Evolutionary conservation across 768 basidiomycete genomes (phyloP), one percentile per base, ranked within the genome.

Genomic region (Suillus decipiens): DNA sequence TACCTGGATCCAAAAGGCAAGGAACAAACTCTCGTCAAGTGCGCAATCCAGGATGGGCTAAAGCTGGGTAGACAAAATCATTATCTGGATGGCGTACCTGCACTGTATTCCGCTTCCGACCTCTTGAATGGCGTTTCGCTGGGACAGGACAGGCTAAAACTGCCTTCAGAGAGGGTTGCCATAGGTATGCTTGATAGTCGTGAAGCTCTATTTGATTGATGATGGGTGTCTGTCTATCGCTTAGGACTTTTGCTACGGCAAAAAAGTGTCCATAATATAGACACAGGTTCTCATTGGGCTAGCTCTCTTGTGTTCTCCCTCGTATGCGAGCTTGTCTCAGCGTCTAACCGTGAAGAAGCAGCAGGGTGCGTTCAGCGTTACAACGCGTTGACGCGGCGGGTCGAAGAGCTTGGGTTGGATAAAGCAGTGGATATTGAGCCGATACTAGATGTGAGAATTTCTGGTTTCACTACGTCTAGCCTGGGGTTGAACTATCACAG

Each of bases 41-140:
- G 85, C 36, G 87, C 89, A 34, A 82, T 98, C 39, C 84, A 90
- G 55, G 92, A 96, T 54, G 91, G 92, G 7, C 75, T 97, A 63
- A 98, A 96, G 73, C 81, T 94, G 33, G 92, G 93, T 11, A 80
- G 82, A 22, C 89, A 90, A 68, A 86, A 89, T 65, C 88, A 92
- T 69, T 92, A 86, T 66, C 75, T 91, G 19, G 90, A 90, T 69
- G 93, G 90, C 22, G 84, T 92, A 50, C 90, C 90, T 3, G 75
- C 79, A 1, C 80, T 90, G 2, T 93, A 88, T 71, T 72, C 77
- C 17, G 88, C 87, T 7, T 78, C 82, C 0, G 78, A 78, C 10
- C 59, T 85, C 17, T 63, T 89, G 17, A 70, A 70, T 58, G 69
- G 69, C 17, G 55, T 74, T 28, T 72, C 75, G 5, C 68, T 79